These are phyloP conservation scores for Hypoxylon subgilvum DNA, from an alignment of 495 filamentous ascomycete species.

Conservation along the genomic window DNA sequence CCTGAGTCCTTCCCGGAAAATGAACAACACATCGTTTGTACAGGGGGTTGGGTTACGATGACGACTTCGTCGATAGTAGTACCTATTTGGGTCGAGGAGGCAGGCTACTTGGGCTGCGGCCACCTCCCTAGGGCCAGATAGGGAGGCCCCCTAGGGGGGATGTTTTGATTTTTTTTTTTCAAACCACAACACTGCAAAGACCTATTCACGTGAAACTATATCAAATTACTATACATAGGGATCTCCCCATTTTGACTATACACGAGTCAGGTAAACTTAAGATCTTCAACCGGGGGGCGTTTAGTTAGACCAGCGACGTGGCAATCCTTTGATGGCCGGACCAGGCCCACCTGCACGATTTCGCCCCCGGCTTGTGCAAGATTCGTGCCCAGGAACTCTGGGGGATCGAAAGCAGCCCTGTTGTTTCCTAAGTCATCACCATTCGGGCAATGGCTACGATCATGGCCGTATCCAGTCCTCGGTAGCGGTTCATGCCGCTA, in stretches of 20 bases:
- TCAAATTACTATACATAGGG: conserved; percentile 19
- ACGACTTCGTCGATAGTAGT: conserved; percentile 31
- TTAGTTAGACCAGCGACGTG: conserved; percentile 36
- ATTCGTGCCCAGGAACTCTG: conserved; percentile 32
- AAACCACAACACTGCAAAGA: conserved; percentile 17
- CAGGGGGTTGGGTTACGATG: conserved; percentile 35
- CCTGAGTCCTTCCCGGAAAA: conserved; percentile 19
- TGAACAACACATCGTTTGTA: conserved; percentile 37
- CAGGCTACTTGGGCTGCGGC: conserved; percentile 32
- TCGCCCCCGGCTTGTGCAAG: conserved; percentile 35
- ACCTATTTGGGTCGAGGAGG: conserved; percentile 25
- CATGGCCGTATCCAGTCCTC: conserved; percentile 24
- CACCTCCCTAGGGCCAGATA: conserved; percentile 28
- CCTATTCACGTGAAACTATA: conserved; percentile 28
- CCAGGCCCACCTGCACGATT: conserved; percentile 38
- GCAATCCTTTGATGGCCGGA: conserved; percentile 33
- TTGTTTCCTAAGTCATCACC: conserved; percentile 24
- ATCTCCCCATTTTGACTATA: conserved; percentile 18
- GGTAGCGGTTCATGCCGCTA: conserved; percentile 18
- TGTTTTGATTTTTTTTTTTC: not conserved
- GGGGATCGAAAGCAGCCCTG: conserved; percentile 25
- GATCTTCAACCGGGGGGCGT: conserved; percentile 30
- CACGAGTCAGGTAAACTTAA: conserved; percentile 34
- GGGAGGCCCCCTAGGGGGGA: conserved; percentile 25
- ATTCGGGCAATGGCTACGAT: conserved; percentile 11